Conservation (phyloP, 805 yeast genomes). For the Saccharomyces mikatae region DNA sequence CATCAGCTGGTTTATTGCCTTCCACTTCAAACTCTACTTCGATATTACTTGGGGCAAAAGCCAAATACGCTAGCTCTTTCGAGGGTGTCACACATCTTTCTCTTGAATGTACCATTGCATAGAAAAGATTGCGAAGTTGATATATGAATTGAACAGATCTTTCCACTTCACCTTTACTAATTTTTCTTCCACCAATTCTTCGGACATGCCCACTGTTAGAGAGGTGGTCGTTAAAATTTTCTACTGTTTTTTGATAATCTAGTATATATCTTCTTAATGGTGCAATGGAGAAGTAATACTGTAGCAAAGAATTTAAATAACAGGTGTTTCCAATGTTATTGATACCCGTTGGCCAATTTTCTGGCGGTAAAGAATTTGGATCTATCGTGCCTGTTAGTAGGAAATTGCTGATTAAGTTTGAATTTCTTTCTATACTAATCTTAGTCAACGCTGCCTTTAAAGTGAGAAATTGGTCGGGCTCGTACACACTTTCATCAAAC, state of each 20-base stretch:
- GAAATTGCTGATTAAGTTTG: conserved; percentile 48
- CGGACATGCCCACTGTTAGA: conserved; percentile 28
- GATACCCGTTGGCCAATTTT: conserved; percentile 82
- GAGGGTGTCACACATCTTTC: conserved; percentile 69
- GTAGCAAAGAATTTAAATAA: conserved; percentile 81
- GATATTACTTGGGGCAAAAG: conserved; percentile 66
- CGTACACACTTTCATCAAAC: conserved; percentile 17
- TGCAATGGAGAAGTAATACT: conserved; percentile 77
- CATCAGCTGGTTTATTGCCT: background rate
- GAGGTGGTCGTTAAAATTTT: conserved; percentile 20
- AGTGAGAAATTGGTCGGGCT: conserved; percentile 42
- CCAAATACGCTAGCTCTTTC: conserved; percentile 77
- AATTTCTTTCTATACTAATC: conserved; percentile 47
- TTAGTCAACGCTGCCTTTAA: conserved; percentile 51
- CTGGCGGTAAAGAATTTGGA: conserved; percentile 49
- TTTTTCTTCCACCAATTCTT: conserved; percentile 81
- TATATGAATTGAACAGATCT: conserved; percentile 77
- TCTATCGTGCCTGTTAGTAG: conserved; percentile 57
- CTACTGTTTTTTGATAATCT: conserved; percentile 39
- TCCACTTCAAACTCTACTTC: conserved; percentile 49
- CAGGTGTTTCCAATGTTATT: conserved; percentile 95
- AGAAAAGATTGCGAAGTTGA: conserved; percentile 61
- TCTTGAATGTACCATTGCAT: conserved; percentile 56
- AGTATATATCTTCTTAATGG: conserved; percentile 68
- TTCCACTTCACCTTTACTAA: conserved; percentile 68